Base-by-base conservation (phyloP, 2,329 filamentous ascomycete species). In the Neopestalotiopsis sp. region DNA sequence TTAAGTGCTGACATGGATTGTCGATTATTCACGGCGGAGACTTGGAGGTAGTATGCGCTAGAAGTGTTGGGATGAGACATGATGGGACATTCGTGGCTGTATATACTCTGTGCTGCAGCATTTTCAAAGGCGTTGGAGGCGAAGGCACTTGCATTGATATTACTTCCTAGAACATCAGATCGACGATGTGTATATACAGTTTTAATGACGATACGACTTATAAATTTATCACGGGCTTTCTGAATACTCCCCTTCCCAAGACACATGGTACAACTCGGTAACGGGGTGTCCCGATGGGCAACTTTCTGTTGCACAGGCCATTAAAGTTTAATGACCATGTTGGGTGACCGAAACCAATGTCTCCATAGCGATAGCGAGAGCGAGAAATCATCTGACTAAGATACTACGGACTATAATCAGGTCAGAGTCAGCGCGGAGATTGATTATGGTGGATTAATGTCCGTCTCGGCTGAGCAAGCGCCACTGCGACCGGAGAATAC, bases 1-100 rank as follows among this genome's bases (percentile, higher is more conserved):
- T 75, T 89, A 75, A 73, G 38, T 9, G 17, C 24, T 38, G 32
- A n/a, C 34, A 65, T 28, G 34, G 42, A n/a, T 24, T 56, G 42
- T 38, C 13, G 20, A 34, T 24, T 7, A 24, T 7, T 42, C 12
- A 14, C 14, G 14, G 60, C 32, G 13, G 10, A 45, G n/a, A 30
- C 14, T 13, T 20, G 6, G 17, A 52, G 45, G n/a, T n/a, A 38
- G 34, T 9, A 59, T 1, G 5, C 12, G 28, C 13, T 30, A 30
- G 24, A 59, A 24, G 0, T 30, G 17, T 59, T 24, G 30, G 24
- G 24, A 59, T 17, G 57, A 28, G 24, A 24, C 57, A 59, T 24
- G 57, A 30, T 28, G 28, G 24, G 57, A 24, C 24, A 30, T n/a
- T 34, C 4, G 57, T 34, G 10, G 14, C n/a, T 62, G 59, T 52